These are phyloP conservation scores for Talaromyces islandicus DNA, from an alignment of 2,329 filamentous ascomycete genomes.

Conservation along the genomic window DNA sequence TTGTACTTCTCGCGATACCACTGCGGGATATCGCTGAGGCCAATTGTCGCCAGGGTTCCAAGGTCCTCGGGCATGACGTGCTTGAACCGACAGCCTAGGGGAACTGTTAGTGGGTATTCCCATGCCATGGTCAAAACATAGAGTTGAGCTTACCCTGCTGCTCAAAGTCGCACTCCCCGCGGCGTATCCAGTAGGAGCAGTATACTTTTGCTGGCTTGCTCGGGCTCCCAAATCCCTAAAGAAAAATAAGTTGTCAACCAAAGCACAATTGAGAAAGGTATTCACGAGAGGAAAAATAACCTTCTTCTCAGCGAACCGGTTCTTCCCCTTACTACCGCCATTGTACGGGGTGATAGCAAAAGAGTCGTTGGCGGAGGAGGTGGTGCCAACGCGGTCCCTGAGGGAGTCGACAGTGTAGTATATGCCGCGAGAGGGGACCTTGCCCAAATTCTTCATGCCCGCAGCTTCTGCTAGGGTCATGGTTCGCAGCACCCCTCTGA, in stretches of 20 bases:
- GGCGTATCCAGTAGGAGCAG: slow-evolving; percentile 86
- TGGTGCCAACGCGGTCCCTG: not conserved
- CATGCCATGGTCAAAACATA: not conserved
- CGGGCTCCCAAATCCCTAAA: slow-evolving; percentile 15
- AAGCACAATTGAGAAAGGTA: not conserved
- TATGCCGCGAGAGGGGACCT: slow-evolving; percentile 23
- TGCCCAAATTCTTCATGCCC: slow-evolving; percentile 39
- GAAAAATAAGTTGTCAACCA: slow-evolving; percentile 8
- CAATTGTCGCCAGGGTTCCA: slow-evolving; percentile 61
- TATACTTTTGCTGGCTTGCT: slow-evolving; percentile 58
- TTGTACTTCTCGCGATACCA: slow-evolving; percentile 51
- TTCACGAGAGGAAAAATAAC: not conserved
- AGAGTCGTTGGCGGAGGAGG: not conserved
- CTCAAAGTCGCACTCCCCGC: slow-evolving; percentile 75
- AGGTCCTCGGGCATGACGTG: slow-evolving; percentile 78
- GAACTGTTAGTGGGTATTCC: not conserved
- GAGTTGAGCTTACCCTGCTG: slow-evolving; percentile 55
- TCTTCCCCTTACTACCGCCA: slow-evolving; percentile 4
- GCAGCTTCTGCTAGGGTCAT: slow-evolving; percentile 32
- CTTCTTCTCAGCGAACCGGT: slow-evolving; percentile 1
- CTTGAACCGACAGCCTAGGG: slow-evolving; percentile 68
- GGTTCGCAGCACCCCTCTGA: slow-evolving; percentile 32
- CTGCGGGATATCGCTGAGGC: slow-evolving; percentile 53
- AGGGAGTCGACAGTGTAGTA: slow-evolving; percentile 30
- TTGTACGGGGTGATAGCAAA: not conserved